phyloP scores from a whole-genome alignment of 805 yeast genomes.

The Teunomyces cretensis region DNA sequence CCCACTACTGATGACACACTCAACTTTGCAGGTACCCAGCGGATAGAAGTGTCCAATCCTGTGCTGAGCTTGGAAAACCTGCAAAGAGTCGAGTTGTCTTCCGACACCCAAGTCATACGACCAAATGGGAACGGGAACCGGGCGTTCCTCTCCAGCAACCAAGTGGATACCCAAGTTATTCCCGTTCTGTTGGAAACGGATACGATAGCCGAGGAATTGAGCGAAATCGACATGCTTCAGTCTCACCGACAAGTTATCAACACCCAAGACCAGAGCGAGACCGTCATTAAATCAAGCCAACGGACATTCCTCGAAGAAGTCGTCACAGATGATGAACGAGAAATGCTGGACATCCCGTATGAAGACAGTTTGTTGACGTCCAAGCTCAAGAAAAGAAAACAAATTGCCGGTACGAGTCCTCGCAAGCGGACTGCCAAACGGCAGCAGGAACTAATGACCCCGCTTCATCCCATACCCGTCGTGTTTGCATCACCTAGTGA shows the following conservation, averaged over 20 bases:
- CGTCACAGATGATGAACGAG: constrained; percentile 17
- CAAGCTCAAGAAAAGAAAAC: constrained; percentile 15
- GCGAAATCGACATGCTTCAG: constrained; percentile 6
- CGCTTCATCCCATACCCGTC: constrained; percentile 7
- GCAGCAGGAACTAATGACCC: constrained; percentile 1
- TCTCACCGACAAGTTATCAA: constrained; percentile 36
- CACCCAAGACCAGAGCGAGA: constrained; percentile 21
- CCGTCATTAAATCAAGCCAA: not conserved
- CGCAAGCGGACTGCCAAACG: not conserved
- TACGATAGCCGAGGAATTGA: not conserved
- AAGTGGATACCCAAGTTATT: too few species aligned
- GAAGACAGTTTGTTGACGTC: constrained; percentile 30
- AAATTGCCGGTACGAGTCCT: constrained; percentile 5
- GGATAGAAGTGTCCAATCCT: too few species aligned
- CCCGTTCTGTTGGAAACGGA: too few species aligned
- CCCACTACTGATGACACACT: too few species aligned
- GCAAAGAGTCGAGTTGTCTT: too few species aligned
- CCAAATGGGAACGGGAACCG: not conserved
- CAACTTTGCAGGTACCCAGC: too few species aligned
- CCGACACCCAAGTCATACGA: too few species aligned
- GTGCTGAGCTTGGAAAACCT: too few species aligned
- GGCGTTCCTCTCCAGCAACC: not conserved
- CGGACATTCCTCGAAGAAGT: constrained; percentile 9
- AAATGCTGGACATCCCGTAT: constrained; percentile 7
- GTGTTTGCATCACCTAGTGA: constrained; percentile 15